Evolutionary conservation across 495 filamentous ascomycete species (phyloP), one percentile per base, ranked within the genome.

Genomic region (Trichoderma gamsii): DNA sequence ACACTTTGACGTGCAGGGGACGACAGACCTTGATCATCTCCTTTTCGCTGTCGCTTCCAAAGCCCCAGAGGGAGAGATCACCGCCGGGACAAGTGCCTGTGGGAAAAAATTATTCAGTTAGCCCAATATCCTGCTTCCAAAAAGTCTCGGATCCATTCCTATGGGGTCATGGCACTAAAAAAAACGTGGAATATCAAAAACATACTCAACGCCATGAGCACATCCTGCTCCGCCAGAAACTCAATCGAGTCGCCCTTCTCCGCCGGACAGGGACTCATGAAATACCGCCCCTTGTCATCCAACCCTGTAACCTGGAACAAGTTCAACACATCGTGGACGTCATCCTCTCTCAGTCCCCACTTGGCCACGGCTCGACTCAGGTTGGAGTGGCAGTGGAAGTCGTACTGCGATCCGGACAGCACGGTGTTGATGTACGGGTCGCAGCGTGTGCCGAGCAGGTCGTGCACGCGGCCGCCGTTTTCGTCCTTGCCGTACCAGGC

Each of bases 351-450:
- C 65, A 93, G 71, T 0, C 88, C 89, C 73, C 83, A 87, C 0
- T 87, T 87, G 1, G 87, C 72, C 35, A 93, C 83, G 0, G 91
- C 88, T 3, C 91, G 86, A 6, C 85, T 87, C 23, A 95, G 83
- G 70, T 95, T 95, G 23, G 88, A 92, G 72, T 91, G 90, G 76
- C 91, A 93, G 72, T 93, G 89, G 75, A 85, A 92, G 71, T 93
- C 89, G 71, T 90, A 93, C 6, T 80, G 81, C 67, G 85, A 83
- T 1, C 85, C 86, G n/a, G 83, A 87, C 69, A 93, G 84, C 69
- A 93, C 81, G 66, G 84, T 79, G 70, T 90, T 91, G 69, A 91
- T 75, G 69, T 92, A 92, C 11, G 89, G 89, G 76, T 92, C 89
- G 71, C 89, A 93, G 51, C 90, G 76, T 21, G 91, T 93, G 11